Evolutionary conservation across 768 basidiomycete species (phyloP), one percentile per base, ranked within the genome.

Genomic region (Mycena alexandri): DNA sequence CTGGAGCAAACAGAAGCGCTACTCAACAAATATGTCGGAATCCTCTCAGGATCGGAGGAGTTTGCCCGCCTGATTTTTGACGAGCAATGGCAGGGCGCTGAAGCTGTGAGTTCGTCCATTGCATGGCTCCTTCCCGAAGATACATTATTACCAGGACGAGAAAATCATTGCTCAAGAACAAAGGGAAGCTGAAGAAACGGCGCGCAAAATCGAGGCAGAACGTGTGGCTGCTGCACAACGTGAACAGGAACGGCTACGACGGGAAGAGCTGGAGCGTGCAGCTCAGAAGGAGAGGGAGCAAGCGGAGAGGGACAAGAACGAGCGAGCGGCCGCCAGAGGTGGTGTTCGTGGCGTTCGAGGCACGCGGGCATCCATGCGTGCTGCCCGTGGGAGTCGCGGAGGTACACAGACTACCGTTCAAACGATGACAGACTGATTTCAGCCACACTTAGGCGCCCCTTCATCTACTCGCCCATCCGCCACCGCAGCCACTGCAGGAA

Each of bases 81-180:
- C 74, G 90, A 93, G 67, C 80, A 86, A 64, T 94, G 91, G 91
- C 80, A 86, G 60, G 93, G 93, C 2, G 91, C 89, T 43, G 90
- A 91, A 67, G 87, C 82, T 48, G 93, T 93, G 74, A 79, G 88
- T 80, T 33, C 19, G 44, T 44, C 19, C 25, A 24, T 43, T 41
- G 14, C 29, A 13, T 7, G 19, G 16, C 16, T 44, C 55, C 36
- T 36, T 51, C 42, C 38, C 63, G 60, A 43, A 24, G 12, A n/a
- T 34, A 44, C 19, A 36, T 38, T 12, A n/a, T 58, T 52, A 6
- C 9, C 57, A 93, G 92, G 92, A 94, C 55, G 89, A 90, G 65
- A 84, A 82, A 43, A 67, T 75, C 7, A 63, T 93, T 7, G 82
- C 86, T 67, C 83, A 76, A 51, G 88, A 88, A 71, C 77, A 75